A percentile compares a stretch with the other conserved stretches of the same genome.
Conservation (phyloP, 202 grass and related monocot genomes). For the Schoenoplectus tabernaemontani region DNA sequence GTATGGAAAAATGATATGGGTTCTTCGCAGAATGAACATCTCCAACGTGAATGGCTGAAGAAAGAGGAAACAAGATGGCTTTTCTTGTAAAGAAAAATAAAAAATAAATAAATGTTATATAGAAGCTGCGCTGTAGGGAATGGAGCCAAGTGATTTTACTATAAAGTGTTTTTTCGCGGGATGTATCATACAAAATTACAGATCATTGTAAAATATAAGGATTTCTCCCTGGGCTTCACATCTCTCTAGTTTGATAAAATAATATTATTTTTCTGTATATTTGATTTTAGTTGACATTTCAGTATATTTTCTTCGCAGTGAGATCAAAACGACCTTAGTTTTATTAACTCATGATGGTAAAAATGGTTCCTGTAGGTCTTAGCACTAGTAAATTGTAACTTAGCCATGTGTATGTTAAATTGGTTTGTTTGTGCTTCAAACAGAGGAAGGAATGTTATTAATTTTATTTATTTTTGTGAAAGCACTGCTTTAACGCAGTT, state of each 20-base stretch:
- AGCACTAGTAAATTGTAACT: neutral
- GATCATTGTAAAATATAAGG: slow-evolving; percentile 21
- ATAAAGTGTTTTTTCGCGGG: slow-evolving; percentile 13
- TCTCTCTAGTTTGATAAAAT: slow-evolving; percentile 7
- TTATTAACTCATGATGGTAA: neutral
- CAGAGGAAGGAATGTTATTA: neutral
- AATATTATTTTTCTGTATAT: slow-evolving; percentile 20
- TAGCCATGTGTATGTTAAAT: neutral
- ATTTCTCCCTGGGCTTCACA: neutral
- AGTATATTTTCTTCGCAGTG: neutral
- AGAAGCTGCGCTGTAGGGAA: slow-evolving; percentile 25
- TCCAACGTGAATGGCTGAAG: neutral
- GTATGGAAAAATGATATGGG: neutral
- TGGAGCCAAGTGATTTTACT: slow-evolving; percentile 20
- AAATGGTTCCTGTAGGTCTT: neutral
- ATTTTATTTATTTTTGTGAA: neutral
- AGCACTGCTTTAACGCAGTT: neutral
- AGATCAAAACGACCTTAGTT: slow-evolving; percentile 4
- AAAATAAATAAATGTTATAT: slow-evolving; percentile 6
- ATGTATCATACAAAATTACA: slow-evolving; percentile 26
- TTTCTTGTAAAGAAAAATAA: slow-evolving; percentile 21
- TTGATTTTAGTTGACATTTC: slow-evolving; percentile 5
- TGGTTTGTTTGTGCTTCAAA: neutral
- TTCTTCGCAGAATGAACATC: neutral
- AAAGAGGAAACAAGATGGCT: slow-evolving; percentile 16